Evolutionary conservation across 257 asterid genomes (phyloP), one percentile per base, ranked within the genome.

Genomic region (Lantana camara): DNA sequence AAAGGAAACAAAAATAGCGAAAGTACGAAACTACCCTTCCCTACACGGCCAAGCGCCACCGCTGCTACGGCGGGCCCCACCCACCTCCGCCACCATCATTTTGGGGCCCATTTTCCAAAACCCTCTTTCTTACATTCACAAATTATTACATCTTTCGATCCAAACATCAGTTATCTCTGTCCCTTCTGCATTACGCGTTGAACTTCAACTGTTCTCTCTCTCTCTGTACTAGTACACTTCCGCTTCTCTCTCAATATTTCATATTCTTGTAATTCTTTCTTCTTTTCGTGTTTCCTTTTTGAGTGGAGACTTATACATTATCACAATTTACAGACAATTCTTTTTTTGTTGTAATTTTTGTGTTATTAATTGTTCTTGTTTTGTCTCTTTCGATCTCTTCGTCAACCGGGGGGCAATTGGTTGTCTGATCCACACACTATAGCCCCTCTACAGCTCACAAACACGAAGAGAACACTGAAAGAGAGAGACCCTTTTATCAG

Each of bases 181-280:
- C 75, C 65, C 89, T 80, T 82, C 64, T 63, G 74, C 68, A 72
- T 64, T 74, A 76, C 80, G 82, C 72, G 71, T 71, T 80, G 80
- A 76, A 68, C 75, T 73, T 72, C 83, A 41, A 64, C 64, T 32
- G 32, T 56, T 12, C 35, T 52, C 52, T 58, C 52, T 24, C 64
- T 56, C 37, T 50, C 44, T 50, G 12, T 13, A n/a, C 35, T 30
- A 3, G 7, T 2, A 2, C 40, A 2, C 40, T 35, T 10, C 7
- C 40, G 4, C 9, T 3, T 61, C 32, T 65, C 66, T 14, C 17
- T 14, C 13, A 14, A 54, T 8, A 1, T 19, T 27, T 55, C 32
- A 27, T 27, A 5, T 27, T 27, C 32, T 27, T 27, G 2, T 27
- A 27, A 27, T 27, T 27, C 32, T 27, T 27, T 27, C 32, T 27